These are phyloP conservation scores for Sclerotinia sclerotiorum DNA, from an alignment of 2,329 filamentous ascomycete species.

Conservation along the genomic window DNA sequence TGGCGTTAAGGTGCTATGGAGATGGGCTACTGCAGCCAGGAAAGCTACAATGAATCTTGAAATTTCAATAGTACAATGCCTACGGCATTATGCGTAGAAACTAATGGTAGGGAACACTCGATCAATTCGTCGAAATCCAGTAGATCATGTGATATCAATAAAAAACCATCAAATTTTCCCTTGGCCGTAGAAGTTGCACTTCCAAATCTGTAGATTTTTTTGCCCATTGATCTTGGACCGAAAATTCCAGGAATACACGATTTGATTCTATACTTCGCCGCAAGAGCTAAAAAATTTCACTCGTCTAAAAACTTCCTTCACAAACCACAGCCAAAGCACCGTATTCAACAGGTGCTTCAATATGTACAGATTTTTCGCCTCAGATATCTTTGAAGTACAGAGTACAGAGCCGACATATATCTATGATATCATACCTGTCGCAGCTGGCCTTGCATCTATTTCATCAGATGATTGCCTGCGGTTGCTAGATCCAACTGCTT, in stretches of 20 bases:
- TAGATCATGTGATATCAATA: constrained; percentile 16
- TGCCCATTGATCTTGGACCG: not conserved
- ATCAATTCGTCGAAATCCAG: not conserved
- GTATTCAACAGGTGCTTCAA: constrained; percentile 38
- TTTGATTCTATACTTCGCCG: not conserved
- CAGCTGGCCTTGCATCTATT: constrained; percentile 47
- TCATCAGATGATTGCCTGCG: constrained; percentile 70
- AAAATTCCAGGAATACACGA: not conserved
- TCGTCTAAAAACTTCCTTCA: constrained; percentile 6
- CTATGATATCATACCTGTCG: constrained; percentile 44
- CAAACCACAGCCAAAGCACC: not conserved
- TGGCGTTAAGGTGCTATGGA: too few relatives aligned
- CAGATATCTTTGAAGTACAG: constrained; percentile 35
- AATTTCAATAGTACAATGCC: not conserved
- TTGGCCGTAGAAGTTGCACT: not conserved
- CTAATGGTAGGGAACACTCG: not conserved
- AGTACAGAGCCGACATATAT: constrained; percentile 43
- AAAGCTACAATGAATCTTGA: not conserved
- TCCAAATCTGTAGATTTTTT: not conserved
- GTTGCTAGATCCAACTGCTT: constrained; percentile 59
- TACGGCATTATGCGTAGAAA: constrained; percentile 2
- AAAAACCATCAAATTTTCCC: not conserved
- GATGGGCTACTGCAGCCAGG: not conserved
- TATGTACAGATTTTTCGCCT: constrained; percentile 39
- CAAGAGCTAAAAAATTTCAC: constrained; percentile 11